Percentiles rank a stretch among this genome's conserved stretches.
Conservation (phyloP, 495 filamentous ascomycete genomes). For the Penicillium angulare region DNA sequence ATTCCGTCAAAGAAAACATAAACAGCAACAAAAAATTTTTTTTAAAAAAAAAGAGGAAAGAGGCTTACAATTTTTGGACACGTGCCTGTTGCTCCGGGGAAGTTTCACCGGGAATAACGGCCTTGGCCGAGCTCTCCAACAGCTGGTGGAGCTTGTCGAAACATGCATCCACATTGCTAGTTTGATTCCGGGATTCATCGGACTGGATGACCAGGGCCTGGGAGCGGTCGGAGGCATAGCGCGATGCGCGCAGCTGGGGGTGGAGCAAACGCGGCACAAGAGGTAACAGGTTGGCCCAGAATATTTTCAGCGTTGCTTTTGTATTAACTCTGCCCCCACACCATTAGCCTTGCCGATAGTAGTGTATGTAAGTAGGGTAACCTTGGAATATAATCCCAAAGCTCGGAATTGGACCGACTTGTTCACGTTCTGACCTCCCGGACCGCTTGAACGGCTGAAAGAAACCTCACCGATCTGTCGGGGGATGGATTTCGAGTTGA, state of each 20-base stretch:
- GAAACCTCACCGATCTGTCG: conserved; percentile 61
- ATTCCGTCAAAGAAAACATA: background rate
- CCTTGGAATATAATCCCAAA: background rate
- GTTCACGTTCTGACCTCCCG: conserved; percentile 95
- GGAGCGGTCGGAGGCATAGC: conserved; percentile 64
- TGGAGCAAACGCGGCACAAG: conserved; percentile 70
- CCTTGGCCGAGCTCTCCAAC: conserved; percentile 51
- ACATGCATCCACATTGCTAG: conserved; percentile 62
- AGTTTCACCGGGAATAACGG: conserved; percentile 63
- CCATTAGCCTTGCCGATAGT: conserved; percentile 4
- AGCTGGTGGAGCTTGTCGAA: conserved; percentile 60
- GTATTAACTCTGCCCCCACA: conserved; percentile 70
- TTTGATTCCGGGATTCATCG: conserved; percentile 63
- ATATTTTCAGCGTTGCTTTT: conserved; percentile 77
- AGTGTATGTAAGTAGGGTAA: background rate
- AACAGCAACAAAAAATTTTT: background rate
- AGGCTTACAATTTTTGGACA: conserved; percentile 63
- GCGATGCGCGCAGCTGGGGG: conserved; percentile 58
- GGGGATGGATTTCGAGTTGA: conserved; percentile 63
- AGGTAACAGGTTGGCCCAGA: conserved; percentile 54
- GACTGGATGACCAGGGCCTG: conserved; percentile 67
- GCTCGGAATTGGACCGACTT: conserved; percentile 62
- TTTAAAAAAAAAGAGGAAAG: background rate
- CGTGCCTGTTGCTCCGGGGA: conserved; percentile 55
- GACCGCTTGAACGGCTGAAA: conserved; percentile 85